phyloP scores from a whole-genome alignment of 176 grass and related monocot species.

The Rhynchospora tenuis region DNA sequence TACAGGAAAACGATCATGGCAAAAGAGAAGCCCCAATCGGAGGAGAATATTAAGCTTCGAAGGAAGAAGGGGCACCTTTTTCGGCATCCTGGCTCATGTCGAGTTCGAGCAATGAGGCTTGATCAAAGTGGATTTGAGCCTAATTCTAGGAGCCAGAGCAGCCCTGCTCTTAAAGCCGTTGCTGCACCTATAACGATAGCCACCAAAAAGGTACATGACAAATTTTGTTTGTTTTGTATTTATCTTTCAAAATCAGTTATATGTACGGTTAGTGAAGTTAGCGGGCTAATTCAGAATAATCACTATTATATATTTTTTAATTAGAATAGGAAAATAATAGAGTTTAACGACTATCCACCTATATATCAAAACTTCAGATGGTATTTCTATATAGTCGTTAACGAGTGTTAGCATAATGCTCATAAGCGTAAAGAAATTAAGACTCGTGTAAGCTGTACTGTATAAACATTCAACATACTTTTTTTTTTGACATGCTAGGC shows the following conservation, averaged over 20 bases:
- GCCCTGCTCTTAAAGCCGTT: slow-evolving; percentile 5
- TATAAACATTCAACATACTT: no score
- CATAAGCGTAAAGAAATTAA: no score
- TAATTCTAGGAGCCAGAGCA: background rate
- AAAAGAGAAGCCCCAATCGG: background rate
- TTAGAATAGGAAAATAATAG: no score
- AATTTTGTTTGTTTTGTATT: background rate
- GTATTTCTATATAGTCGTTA: no score
- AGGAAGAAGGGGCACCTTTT: background rate
- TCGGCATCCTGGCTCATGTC: background rate
- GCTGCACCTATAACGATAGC: slow-evolving; percentile 6
- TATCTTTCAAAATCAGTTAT: background rate
- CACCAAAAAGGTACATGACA: slow-evolving; percentile 25
- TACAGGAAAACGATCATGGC: background rate
- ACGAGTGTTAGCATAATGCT: no score
- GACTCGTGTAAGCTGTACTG: no score
- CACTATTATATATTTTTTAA: no score
- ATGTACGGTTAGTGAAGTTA: no score
- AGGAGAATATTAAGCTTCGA: background rate
- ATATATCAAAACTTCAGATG: no score
- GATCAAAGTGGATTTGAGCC: background rate
- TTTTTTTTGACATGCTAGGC: no score
- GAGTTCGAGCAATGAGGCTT: slow-evolving; percentile 8
- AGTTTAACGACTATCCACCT: no score
- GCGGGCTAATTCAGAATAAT: no score